Conservation (phyloP, 768 basidiomycete genomes). For the Dentipellis fragilis region DNA sequence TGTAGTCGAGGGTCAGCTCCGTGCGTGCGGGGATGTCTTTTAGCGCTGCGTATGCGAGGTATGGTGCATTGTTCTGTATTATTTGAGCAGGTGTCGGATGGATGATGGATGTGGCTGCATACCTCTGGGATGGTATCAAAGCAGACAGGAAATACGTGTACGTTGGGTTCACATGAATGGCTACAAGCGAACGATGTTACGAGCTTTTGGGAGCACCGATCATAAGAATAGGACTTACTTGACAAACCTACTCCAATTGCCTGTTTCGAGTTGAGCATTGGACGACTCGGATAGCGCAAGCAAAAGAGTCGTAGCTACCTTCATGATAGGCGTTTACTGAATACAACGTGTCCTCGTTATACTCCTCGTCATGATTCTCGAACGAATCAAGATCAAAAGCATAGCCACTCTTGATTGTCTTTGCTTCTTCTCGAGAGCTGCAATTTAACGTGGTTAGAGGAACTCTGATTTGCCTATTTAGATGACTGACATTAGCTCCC, state of each 20-base stretch:
- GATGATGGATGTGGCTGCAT: slow-evolving; percentile 6
- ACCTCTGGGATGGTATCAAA: slow-evolving; percentile 55
- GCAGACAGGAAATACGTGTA: slow-evolving; percentile 45
- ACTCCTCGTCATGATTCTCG: slow-evolving; percentile 31
- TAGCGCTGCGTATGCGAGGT: slow-evolving; percentile 48
- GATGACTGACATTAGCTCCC: no score
- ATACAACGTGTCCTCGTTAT: slow-evolving; percentile 29
- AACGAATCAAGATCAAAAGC: slow-evolving; percentile 54
- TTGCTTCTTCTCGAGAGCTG: no score
- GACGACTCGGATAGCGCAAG: not conserved
- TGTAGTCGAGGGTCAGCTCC: slow-evolving; percentile 60
- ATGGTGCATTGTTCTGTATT: slow-evolving; percentile 46
- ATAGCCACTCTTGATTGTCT: slow-evolving; percentile 25
- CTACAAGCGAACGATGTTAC: slow-evolving; percentile 22
- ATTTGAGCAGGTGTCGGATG: not conserved
- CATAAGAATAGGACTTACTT: slow-evolving; percentile 36
- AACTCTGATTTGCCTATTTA: no score
- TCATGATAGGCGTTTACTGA: slow-evolving; percentile 41
- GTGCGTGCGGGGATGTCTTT: slow-evolving; percentile 36
- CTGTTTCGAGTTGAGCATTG: slow-evolving; percentile 22
- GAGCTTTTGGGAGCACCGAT: slow-evolving; percentile 1
- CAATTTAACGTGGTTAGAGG: no score
- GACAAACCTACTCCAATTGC: slow-evolving; percentile 70
- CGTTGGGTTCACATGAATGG: slow-evolving; percentile 59
- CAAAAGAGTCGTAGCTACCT: slow-evolving; percentile 28